phyloP scores from a whole-genome alignment of 441 rosid genomes.

The Euphorbia neoarborescens region DNA sequence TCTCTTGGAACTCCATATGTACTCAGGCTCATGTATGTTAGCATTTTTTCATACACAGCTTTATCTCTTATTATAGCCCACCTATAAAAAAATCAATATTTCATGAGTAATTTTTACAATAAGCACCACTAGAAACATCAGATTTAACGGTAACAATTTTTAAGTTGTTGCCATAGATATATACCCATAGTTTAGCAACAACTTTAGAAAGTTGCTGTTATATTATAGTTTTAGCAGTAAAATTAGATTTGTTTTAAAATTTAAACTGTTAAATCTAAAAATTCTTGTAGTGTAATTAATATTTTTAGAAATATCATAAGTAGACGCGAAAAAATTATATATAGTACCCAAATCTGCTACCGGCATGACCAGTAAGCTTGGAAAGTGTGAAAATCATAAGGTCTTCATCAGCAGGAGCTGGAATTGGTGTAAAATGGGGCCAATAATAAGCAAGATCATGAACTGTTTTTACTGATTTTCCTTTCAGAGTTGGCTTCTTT shows the following conservation, averaged over 20 bases:
- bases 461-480: slow-evolving; percentile 35
- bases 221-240: too few relatives aligned
- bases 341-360: slow-evolving; percentile 54
- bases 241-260: too few relatives aligned
- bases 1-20: slow-evolving; percentile 37
- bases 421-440: slow-evolving; percentile 59
- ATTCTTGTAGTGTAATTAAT: too few relatives aligned
- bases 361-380: slow-evolving; percentile 67
- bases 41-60: slow-evolving; percentile 36
- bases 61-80: slow-evolving; percentile 52
- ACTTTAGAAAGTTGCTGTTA: too few relatives aligned
- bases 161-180: too few relatives aligned
- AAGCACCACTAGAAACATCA: too few relatives aligned
- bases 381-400: slow-evolving; percentile 48
- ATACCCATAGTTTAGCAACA: too few relatives aligned
- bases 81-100: slow-evolving; percentile 14
- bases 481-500: slow-evolving; percentile 39
- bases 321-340: background rate
- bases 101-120: background rate
- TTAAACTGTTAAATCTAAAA: too few relatives aligned
- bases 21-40: slow-evolving; percentile 7
- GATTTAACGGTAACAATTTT: too few relatives aligned
- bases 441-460: slow-evolving; percentile 60
- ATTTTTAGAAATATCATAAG: background rate
- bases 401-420: slow-evolving; percentile 39